Evolutionary conservation across 768 basidiomycete species (phyloP).

Genomic region (Macrolepiota dolichaula): DNA sequence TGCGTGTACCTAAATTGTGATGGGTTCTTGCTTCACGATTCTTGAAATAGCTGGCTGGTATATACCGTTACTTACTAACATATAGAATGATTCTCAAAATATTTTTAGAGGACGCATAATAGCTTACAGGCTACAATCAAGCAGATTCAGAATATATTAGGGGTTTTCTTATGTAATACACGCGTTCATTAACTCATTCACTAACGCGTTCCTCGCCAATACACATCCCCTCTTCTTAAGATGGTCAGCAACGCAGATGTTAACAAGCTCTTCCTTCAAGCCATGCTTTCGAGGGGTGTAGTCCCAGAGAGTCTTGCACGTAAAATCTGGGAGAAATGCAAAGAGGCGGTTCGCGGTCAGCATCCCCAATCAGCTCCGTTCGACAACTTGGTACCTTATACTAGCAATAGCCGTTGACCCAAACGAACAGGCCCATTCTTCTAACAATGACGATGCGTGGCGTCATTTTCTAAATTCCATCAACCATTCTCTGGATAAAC

Average conservation of each 20-base stretch:
- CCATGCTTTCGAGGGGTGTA: conserved; percentile 66
- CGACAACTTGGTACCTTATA: neutral
- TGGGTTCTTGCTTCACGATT: neutral
- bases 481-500: conserved; percentile 59
- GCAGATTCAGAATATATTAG: neutral
- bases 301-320: conserved; percentile 65
- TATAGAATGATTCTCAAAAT: neutral
- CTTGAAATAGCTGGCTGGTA: neutral
- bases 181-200: neutral
- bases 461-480: conserved; percentile 54
- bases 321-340: conserved; percentile 63
- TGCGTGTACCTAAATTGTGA: conserved; percentile 72
- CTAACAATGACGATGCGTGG: conserved; percentile 52
- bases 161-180: conserved; percentile 5
- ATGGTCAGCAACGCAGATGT: conserved; percentile 55
- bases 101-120: neutral
- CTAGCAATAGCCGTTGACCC: conserved; percentile 9
- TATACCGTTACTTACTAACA: neutral
- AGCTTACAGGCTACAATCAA: neutral
- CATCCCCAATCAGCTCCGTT: conserved; percentile 5
- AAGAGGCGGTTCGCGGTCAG: conserved; percentile 65
- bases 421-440: conserved; percentile 39
- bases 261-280: conserved; percentile 75
- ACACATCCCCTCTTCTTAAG: neutral
- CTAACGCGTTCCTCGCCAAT: neutral